Base-by-base conservation (phyloP, 257 asterid genomes). In the Solanum lignicaule region DNA sequence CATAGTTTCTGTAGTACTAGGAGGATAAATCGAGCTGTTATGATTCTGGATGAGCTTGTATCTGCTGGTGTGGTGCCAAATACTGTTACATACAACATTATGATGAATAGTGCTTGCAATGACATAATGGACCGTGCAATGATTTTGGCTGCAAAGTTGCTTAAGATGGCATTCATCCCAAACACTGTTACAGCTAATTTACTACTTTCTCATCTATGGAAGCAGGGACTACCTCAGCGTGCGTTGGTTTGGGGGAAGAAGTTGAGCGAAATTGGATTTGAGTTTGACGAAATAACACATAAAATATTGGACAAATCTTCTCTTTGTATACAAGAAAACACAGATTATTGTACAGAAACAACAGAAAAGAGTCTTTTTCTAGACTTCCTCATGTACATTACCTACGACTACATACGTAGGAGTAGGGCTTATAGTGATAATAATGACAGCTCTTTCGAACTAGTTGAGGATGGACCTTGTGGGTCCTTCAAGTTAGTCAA, bases 361-460 rank as follows among this genome's bases (percentile, higher is more conserved):
- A 91, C 97, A 14, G 96, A 92, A 83, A 94, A 92, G 93, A 91
- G 96, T 92, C 94, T 94, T 71, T 95, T 97, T 87, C 84, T 95
- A 41, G 99, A 95, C 90, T 94, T 95, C 87, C 95, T 97, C 87
- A 95, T 97, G 99, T 94, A 94, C 89, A 91, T 95, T 86, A 95
- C 98, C 29, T 94, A 92, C 88, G 98, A 95, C 86, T 90, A 92
- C 36, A 89, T 96, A 82, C 84, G 85, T 35, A 93, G 97, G 90
- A 91, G 89, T 76, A 93, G 72, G 89, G 83, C 46, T 75, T 35
- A 62, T 83, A 87, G 76, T 83, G 91, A 88, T 88, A 83, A 83
- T 48, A 88, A 88, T 87, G 88, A 90, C 65, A 82, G 84, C 23
- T 90, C 88, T 31, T 81, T 87, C 66, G 90, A 91, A 65, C 87